phyloP scores from a whole-genome alignment of 2,329 filamentous ascomycete species.

The Ophiostoma ulmi region DNA sequence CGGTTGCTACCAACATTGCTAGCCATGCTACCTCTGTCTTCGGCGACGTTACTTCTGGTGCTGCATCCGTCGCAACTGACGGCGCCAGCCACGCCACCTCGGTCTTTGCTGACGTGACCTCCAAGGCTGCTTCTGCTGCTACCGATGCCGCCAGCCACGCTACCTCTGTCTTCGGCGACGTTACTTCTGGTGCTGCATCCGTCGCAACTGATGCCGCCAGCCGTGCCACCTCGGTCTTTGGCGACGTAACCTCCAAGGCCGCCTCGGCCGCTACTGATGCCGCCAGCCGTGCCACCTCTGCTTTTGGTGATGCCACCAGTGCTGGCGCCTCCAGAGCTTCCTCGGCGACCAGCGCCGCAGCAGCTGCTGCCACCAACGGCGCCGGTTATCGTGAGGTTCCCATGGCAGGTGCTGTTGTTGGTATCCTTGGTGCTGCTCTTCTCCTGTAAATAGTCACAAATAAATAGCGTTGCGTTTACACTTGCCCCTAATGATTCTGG shows the following conservation, averaged over 20 bases:
- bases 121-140: neutral
- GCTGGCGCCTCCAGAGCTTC: neutral
- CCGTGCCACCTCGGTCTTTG: neutral
- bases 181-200: neutral
- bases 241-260: neutral
- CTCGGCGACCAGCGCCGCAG: slow-evolving; percentile 3
- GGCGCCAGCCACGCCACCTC: neutral
- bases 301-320: neutral
- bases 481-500: neutral
- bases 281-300: neutral
- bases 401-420: neutral
- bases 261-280: neutral
- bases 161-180: neutral
- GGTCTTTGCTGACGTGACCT: neutral
- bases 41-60: neutral
- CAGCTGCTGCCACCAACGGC: neutral
- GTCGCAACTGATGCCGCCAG: neutral
- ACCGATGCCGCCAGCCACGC: slow-evolving; percentile 3
- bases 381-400: neutral
- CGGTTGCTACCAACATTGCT: neutral
- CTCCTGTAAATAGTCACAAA: neutral
- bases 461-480: neutral
- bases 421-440: slow-evolving; percentile 8
- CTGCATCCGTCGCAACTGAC: neutral
- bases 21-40: slow-evolving; percentile 1